Conservation (phyloP, 2,329 filamentous ascomycete genomes). For the Madurella fahalii region DNA sequence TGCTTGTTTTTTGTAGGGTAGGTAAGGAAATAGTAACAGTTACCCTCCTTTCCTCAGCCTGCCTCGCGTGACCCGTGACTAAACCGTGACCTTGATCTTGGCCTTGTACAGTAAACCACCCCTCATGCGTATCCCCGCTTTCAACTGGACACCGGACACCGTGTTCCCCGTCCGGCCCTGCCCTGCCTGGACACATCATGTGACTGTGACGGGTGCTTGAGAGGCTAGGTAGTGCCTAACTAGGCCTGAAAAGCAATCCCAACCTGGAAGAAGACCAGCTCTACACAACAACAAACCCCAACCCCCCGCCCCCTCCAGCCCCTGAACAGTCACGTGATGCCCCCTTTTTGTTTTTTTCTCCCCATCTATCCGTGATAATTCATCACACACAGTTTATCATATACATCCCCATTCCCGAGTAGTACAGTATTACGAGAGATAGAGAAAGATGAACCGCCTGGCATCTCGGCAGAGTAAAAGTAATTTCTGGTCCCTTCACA, state of each 20-base stretch:
- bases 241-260: background rate
- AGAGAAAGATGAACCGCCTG: no score
- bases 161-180: background rate
- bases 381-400: background rate
- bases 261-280: no score
- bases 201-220: background rate
- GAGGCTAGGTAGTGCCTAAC: constrained; percentile 18
- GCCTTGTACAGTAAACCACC: background rate
- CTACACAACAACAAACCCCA: background rate
- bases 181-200: background rate
- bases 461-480: no score
- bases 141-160: background rate
- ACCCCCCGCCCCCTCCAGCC: background rate
- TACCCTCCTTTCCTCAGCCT: background rate
- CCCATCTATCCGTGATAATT: background rate
- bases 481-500: no score
- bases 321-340: constrained; percentile 23
- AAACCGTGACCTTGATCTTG: background rate
- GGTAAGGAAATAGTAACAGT: background rate
- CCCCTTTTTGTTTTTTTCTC: background rate
- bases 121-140: background rate
- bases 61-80: background rate
- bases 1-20: background rate
- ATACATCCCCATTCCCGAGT: no score
- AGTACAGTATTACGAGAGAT: no score